These are phyloP conservation scores for Zasmidium angulare DNA, from an alignment of 2,329 filamentous ascomycete species.

Conservation along the genomic window DNA sequence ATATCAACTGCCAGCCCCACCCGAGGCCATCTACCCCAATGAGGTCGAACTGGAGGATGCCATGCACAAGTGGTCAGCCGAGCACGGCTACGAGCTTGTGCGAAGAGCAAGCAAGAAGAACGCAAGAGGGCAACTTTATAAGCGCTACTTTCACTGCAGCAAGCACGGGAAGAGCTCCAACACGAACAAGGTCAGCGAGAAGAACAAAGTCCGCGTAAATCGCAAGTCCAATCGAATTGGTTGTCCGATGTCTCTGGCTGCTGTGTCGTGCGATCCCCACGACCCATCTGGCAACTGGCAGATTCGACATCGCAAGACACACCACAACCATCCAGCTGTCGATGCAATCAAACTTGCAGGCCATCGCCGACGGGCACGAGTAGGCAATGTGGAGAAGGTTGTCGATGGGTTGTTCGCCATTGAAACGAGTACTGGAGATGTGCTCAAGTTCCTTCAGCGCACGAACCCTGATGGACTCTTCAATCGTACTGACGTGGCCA, in stretches of 20 bases:
- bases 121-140: constrained; percentile 33
- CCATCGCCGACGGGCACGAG: constrained; percentile 32
- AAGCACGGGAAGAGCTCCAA: constrained; percentile 32
- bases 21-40: constrained; percentile 29
- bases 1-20: constrained; percentile 34
- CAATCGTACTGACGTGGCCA: constrained; percentile 36
- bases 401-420: constrained; percentile 35
- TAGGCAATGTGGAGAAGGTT: constrained; percentile 32
- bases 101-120: constrained; percentile 36
- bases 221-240: constrained; percentile 32
- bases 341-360: constrained; percentile 31
- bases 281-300: constrained; percentile 34
- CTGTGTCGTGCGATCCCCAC: constrained; percentile 31
- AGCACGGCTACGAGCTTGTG: constrained; percentile 36
- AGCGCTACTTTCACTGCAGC: constrained; percentile 36
- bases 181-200: constrained; percentile 25
- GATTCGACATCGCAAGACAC: constrained; percentile 33
- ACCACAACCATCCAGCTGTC: constrained; percentile 35
- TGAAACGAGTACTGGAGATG: constrained; percentile 32
- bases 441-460: constrained; percentile 33
- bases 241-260: constrained; percentile 36
- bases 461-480: constrained; percentile 35
- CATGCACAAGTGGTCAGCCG: constrained; percentile 34
- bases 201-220: constrained; percentile 27
- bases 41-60: constrained; percentile 31